phyloP scores from a whole-genome alignment of 176 grass and related monocot species.

The Poa annua region DNA sequence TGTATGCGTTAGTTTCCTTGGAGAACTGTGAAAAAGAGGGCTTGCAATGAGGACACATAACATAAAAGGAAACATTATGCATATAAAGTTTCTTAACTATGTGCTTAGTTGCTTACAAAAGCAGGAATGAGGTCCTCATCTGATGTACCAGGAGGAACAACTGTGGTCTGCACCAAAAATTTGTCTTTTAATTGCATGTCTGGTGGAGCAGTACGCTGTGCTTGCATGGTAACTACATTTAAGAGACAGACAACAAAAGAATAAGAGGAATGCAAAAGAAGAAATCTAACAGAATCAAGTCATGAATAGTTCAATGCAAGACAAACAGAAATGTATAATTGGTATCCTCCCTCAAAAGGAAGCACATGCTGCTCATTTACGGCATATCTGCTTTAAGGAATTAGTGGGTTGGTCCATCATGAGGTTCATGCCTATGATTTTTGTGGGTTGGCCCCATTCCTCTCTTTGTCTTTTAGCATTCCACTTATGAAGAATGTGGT shows the following conservation, averaged over 20 bases:
- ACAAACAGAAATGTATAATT: constrained; percentile 14
- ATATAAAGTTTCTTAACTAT: constrained; percentile 5
- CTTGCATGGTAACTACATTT: constrained; percentile 96
- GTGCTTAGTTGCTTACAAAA: constrained; percentile 73
- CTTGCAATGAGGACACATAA: constrained; percentile 10
- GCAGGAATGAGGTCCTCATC: constrained; percentile 79
- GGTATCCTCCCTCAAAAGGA: constrained; percentile 29
- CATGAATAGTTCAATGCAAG: constrained; percentile 9
- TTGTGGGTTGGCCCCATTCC: background rate
- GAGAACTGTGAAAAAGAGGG: constrained; percentile 74
- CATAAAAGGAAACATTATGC: constrained; percentile 12
- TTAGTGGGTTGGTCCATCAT: constrained; percentile 1
- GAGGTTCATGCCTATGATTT: background rate
- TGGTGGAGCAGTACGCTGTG: constrained; percentile 69
- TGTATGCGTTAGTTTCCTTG: constrained; percentile 84
- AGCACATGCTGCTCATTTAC: background rate
- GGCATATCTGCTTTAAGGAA: constrained; percentile 25
- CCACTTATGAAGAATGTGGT: background rate
- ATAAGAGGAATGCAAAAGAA: constrained; percentile 33
- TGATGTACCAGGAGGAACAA: constrained; percentile 81
- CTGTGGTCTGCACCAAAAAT: constrained; percentile 90
- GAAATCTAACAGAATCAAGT: constrained; percentile 29
- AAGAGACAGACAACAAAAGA: constrained; percentile 22
- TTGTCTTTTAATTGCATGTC: constrained; percentile 99
- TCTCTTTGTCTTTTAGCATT: background rate